Evolutionary conservation across 305 asterid species (phyloP).

Genomic region (Withania somnifera): DNA sequence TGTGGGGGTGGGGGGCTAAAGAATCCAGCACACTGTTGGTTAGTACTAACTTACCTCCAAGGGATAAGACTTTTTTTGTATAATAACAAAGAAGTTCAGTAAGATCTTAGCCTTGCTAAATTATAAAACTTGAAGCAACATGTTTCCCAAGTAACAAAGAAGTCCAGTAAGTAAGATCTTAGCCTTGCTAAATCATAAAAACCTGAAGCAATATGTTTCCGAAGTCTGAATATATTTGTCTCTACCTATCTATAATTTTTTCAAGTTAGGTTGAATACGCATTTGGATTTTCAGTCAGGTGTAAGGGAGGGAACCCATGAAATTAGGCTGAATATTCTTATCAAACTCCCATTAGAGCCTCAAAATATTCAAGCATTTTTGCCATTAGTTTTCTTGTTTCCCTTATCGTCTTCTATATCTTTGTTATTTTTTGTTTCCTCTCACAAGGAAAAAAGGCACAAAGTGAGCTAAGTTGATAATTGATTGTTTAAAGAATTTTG

Average conservation of each 20-base stretch:
- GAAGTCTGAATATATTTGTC: neutral
- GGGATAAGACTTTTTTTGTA: neutral
- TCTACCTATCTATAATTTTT: neutral
- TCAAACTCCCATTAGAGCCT: neutral
- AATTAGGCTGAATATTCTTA: neutral
- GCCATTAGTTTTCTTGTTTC: neutral
- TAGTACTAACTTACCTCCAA: neutral
- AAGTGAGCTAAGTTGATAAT: too few relatives aligned
- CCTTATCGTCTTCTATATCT: neutral
- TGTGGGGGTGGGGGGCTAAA: neutral
- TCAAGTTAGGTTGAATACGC: neutral
- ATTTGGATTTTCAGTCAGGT: neutral
- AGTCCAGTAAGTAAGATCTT: neutral
- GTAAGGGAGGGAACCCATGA: neutral
- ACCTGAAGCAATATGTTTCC: neutral
- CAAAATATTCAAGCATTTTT: neutral
- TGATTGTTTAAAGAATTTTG: neutral
- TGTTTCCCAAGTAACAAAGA: neutral
- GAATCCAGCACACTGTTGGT: neutral
- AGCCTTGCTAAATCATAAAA: neutral
- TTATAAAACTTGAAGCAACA: neutral
- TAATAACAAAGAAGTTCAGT: neutral
- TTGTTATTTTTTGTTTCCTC: neutral
- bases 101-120: neutral
- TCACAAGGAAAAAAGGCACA: too few relatives aligned